phyloP scores from a whole-genome alignment of 441 rosid species.

The Gossypium aridum region DNA sequence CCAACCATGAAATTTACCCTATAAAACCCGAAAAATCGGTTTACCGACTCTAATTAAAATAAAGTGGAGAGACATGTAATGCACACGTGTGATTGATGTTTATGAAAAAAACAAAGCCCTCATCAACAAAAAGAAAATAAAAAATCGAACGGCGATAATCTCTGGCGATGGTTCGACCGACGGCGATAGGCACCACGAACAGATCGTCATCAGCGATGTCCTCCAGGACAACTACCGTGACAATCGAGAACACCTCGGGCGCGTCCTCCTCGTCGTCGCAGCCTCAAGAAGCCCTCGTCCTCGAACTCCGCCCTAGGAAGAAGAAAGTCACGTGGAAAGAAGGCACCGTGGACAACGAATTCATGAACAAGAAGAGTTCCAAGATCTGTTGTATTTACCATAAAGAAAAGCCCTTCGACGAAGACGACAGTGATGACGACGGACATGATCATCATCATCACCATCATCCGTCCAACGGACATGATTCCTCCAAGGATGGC shows the following conservation, averaged over 20 bases:
- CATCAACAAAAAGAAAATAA: no score
- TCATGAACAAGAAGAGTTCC: constrained; percentile 93
- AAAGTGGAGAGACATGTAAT: no score
- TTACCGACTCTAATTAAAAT: no score
- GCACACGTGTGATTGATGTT: no score
- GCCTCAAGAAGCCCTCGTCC: constrained; percentile 44
- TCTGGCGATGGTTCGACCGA: constrained; percentile 11
- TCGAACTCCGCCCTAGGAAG: constrained; percentile 64
- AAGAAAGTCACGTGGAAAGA: constrained; percentile 91
- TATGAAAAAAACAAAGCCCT: no score
- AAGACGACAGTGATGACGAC: constrained; percentile 75
- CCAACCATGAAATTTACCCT: no score
- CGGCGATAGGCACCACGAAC: constrained; percentile 29
- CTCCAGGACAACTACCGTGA: constrained; percentile 42
- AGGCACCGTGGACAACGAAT: constrained; percentile 89
- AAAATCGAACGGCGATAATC: neutral
- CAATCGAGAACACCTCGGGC: constrained; percentile 32
- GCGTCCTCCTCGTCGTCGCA: constrained; percentile 32
- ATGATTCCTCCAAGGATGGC: constrained; percentile 19
- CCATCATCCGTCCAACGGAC: constrained; percentile 24
- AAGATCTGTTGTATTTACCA: constrained; percentile 96
- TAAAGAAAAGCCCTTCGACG: constrained; percentile 82
- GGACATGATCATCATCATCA: constrained; percentile 28
- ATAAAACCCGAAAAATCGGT: no score
- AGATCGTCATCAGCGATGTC: constrained; percentile 18